Evolutionary conservation across 2,329 filamentous ascomycete species (phyloP), one percentile per base, ranked within the genome.

Genomic region (Pyrenophora tritici-repentis): DNA sequence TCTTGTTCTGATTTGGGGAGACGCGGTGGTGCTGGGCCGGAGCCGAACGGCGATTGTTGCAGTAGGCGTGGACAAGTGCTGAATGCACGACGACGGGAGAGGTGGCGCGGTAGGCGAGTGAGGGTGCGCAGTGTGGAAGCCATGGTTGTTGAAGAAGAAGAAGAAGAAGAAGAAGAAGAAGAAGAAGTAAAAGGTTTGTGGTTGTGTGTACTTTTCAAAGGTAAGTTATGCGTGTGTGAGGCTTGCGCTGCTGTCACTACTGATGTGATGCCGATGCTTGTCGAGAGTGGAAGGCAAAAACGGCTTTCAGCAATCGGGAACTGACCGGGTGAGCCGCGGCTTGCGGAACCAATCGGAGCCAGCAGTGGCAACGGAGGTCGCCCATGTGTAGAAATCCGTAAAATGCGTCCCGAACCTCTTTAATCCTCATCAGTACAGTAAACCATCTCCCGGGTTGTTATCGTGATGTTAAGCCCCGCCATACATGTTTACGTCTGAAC

Each of bases 1-100:
- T 91, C 90, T 78, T 97, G 92, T 63, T 96, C 87, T 73, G 90
- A 86, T 65, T 91, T 86, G 6, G 93, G 91, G 9, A 97, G 89
- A 41, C 91, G 89, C 0, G 91, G 92, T 13, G 94, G 94, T 6
- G 90, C 77, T 18, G 93, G 90, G 10, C 79, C 79, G 14, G 77
- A 42, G 34, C 51, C 50, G 56, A 74, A 74, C 2, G 63, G 51
- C 16, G 61, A 52, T 40, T 50, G 32, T 40, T 50, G 32, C 0
- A 59, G 57, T 32, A 42, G 3, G 53, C 41, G 58, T 3, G 51
- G 24, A 6, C 53, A 50, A 7, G 46, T 61, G 58, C 39, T 61
- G 44, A 66, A 55, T 18, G 51, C 36, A 55, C 56, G 50, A 55
- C 56, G 50, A 35, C 56, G 61, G 40, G 63, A 67, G 52, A 71